These are phyloP conservation scores for Mycena galericulata DNA, from an alignment of 768 basidiomycete species.

Conservation along the genomic window DNA sequence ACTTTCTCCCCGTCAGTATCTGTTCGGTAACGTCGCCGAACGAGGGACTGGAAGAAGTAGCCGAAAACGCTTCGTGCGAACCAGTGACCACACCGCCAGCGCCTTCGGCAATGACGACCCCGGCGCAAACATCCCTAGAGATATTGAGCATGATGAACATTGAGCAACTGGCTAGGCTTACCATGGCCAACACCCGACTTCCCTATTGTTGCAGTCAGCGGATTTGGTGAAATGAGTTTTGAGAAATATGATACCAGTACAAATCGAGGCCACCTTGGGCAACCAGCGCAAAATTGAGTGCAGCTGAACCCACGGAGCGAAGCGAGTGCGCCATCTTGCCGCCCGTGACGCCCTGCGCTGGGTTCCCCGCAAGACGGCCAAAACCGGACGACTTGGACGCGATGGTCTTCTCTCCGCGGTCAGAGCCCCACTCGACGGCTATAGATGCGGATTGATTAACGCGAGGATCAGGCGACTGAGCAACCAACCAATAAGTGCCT, in stretches of 20 bases:
- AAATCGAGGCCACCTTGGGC: constrained; percentile 91
- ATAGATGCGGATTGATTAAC: constrained; percentile 27
- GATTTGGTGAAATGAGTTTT: not conserved
- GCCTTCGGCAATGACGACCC: constrained; percentile 91
- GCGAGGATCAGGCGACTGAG: not conserved
- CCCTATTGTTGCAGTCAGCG: constrained; percentile 57
- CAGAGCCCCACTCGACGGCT: constrained; percentile 93
- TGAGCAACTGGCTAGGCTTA: not conserved
- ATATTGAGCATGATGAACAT: not conserved
- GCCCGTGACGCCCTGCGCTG: constrained; percentile 67
- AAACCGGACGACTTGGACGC: constrained; percentile 75
- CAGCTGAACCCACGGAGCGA: constrained; percentile 86
- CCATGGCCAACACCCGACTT: constrained; percentile 85
- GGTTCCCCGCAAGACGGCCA: constrained; percentile 79
- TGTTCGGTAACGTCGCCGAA: constrained; percentile 77
- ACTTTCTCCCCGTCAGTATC: constrained; percentile 82
- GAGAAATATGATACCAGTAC: constrained; percentile 67
- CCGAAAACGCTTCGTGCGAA: constrained; percentile 61
- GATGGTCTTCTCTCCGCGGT: constrained; percentile 68
- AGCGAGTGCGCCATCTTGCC: constrained; percentile 91
- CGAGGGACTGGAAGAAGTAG: constrained; percentile 47
- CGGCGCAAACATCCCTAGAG: constrained; percentile 85
- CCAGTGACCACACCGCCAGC: constrained; percentile 88
- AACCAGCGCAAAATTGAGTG: constrained; percentile 85
- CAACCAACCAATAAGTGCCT: constrained; percentile 74